Evolutionary conservation across 1,284 basidiomycete genomes (phyloP).

Genomic region (Leccinum olivaceoglutinosum): DNA sequence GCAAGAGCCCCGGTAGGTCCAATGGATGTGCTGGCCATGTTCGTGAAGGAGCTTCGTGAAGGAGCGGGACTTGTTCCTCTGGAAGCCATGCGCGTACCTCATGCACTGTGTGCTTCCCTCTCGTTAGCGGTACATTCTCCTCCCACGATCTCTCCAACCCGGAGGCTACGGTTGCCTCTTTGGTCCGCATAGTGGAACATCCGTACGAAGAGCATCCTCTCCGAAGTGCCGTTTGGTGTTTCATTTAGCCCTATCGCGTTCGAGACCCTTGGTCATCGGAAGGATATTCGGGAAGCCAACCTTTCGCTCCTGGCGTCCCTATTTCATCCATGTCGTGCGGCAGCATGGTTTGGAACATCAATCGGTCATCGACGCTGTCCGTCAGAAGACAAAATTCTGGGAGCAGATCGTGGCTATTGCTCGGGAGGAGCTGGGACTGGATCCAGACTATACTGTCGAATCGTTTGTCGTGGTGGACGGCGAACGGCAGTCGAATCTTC

Average conservation of each 20-base stretch:
- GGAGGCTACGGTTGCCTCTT: conserved; percentile 55
- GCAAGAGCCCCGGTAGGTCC: conserved; percentile 51
- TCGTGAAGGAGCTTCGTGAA: conserved; percentile 44
- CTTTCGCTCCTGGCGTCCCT: conserved; percentile 76
- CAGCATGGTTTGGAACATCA: conserved; percentile 78
- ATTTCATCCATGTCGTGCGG: conserved; percentile 82
- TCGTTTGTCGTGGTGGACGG: conserved; percentile 45
- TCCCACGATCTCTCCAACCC: conserved; percentile 64
- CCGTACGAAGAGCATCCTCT: conserved; percentile 67
- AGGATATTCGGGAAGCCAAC: conserved; percentile 67
- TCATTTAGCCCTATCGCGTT: conserved; percentile 67
- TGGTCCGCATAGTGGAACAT: conserved; percentile 63
- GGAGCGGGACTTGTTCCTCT: conserved; percentile 48
- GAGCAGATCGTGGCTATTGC: conserved; percentile 54
- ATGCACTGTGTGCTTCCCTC: conserved; percentile 63
- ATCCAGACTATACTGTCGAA: conserved; percentile 57
- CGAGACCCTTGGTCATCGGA: conserved; percentile 65
- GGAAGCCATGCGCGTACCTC: conserved; percentile 62
- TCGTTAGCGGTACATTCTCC: conserved; percentile 52
- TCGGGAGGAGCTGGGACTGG: conserved; percentile 59
- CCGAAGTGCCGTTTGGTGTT: conserved; percentile 76
- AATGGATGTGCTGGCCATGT: conserved; percentile 63
- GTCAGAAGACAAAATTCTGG: conserved; percentile 61
- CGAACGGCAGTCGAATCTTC: conserved; percentile 49
- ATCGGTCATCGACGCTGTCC: conserved; percentile 48